Evolutionary conservation across 305 asterid genomes (phyloP).

Genomic region (Solanum hybrid): DNA sequence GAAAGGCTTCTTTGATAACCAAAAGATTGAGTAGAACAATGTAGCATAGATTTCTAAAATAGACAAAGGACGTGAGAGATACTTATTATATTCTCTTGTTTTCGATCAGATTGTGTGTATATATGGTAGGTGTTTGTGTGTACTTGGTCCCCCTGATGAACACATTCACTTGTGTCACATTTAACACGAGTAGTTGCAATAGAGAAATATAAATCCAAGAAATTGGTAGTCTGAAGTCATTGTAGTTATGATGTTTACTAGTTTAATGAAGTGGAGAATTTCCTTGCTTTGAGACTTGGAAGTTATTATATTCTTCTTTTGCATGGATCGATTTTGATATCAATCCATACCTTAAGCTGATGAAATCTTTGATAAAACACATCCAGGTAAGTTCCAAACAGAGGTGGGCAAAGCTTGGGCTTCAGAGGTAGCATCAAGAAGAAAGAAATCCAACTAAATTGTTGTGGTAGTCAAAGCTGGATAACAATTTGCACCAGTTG

Average conservation of each 20-base stretch:
- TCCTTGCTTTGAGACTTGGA: not conserved
- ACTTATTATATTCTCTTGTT: not conserved
- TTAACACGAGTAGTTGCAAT: not conserved
- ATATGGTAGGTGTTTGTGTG: not conserved
- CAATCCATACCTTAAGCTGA: not conserved
- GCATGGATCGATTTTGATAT: not conserved
- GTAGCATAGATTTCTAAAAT: not conserved
- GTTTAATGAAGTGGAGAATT: not conserved
- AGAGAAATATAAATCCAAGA: not conserved
- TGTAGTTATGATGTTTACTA: not conserved
- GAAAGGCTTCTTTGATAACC: not conserved
- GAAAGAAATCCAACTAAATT: slow-evolving; percentile 30
- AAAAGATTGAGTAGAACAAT: not conserved
- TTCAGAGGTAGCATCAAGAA: slow-evolving; percentile 64
- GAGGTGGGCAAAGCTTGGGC: slow-evolving; percentile 95
- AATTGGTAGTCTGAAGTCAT: not conserved
- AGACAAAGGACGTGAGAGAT: not conserved
- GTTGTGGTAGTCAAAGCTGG: not conserved
- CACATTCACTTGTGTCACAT: not conserved
- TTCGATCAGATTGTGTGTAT: not conserved
- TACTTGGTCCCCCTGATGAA: not conserved
- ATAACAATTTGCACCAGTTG: not conserved
- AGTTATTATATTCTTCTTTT: not conserved
- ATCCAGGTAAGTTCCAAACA: slow-evolving; percentile 85
- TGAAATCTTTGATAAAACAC: not conserved